Evolutionary conservation across 768 basidiomycete species (phyloP), one percentile per base, ranked within the genome.

Genomic region (Hemileccinum rubropunctum): DNA sequence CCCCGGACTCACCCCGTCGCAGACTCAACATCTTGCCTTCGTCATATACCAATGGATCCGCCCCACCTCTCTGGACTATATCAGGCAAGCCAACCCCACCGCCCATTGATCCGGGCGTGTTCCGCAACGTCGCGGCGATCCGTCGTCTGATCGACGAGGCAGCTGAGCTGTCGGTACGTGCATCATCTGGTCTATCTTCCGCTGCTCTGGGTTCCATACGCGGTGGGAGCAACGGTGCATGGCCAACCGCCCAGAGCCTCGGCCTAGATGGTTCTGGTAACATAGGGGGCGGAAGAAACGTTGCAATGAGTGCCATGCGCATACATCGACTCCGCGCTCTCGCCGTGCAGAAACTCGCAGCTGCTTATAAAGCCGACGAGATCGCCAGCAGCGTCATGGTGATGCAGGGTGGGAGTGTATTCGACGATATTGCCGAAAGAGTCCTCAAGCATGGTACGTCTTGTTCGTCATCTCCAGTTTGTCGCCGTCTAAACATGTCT

Each of bases 331-430:
- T 95, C 38, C 73, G 92, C 30, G 85, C 81, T 0, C 76, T 93
- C 26, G 91, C 92, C 0, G 89, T 95, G 17, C 87, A 91, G 68
- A 91, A 91, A 64, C 73, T 94, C 35, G 89, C 91, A 1, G 80
- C 84, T 20, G 92, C 92, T 5, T 95, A 95, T 61, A 83, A 84
- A 63, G 77, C 82, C 11, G 92, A 95, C 63, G 92, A 95, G 66
- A 90, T 95, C 59, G 92, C 92, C 1, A 88, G 89, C 1, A 91
- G 88, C 61, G 92, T 95, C 23, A 90, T 94, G 85, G 83, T 95
- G 28, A 95, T 95, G 92, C 92, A 95, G 63, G 91, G 91, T 33
- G 91, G 92, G 5, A 91, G 85, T 54, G 88, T 93, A 3, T 89
- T 95, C 60, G 92, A 95, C 58, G 92, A 95, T 58, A 77, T 95